Conservation (phyloP, 371 early-diverging fungal genomes). For the Massospora cicadina region DNA sequence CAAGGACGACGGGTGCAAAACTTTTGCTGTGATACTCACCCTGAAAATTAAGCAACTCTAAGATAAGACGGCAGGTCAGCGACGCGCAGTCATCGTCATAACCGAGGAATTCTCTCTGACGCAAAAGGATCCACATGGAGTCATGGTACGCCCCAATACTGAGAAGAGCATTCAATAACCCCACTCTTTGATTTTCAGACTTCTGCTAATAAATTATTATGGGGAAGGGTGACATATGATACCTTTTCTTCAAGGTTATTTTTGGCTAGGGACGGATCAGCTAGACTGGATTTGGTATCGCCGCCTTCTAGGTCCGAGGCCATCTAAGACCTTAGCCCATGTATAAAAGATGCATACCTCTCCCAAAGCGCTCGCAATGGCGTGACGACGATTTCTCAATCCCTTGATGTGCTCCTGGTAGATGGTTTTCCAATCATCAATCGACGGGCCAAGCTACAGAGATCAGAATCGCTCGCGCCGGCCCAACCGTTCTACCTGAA, state of each 20-base stretch:
- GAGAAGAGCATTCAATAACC: background rate
- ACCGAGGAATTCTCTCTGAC: background rate
- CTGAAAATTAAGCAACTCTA: background rate
- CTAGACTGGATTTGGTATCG: background rate
- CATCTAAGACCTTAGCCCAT: no score
- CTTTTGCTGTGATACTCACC: background rate
- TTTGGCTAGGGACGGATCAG: background rate
- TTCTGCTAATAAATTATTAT: no score
- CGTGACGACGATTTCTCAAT: background rate
- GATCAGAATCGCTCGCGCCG: background rate
- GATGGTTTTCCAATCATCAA: background rate
- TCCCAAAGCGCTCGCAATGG: no score
- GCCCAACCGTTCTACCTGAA: background rate
- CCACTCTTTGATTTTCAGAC: background rate
- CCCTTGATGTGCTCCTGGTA: background rate
- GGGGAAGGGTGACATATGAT: no score
- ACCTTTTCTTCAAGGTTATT: background rate
- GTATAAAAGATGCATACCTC: no score
- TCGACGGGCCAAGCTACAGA: background rate
- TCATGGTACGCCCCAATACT: background rate
- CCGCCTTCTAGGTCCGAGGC: background rate
- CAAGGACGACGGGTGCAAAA: background rate
- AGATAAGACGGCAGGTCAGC: slow-evolving; percentile 2
- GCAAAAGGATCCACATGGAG: background rate
- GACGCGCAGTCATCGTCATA: background rate